Percentiles rank a stretch among this genome's conserved stretches.
phyloP scores from a whole-genome alignment of 2,329 filamentous ascomycete genomes.

The Metarhizium brunneum region DNA sequence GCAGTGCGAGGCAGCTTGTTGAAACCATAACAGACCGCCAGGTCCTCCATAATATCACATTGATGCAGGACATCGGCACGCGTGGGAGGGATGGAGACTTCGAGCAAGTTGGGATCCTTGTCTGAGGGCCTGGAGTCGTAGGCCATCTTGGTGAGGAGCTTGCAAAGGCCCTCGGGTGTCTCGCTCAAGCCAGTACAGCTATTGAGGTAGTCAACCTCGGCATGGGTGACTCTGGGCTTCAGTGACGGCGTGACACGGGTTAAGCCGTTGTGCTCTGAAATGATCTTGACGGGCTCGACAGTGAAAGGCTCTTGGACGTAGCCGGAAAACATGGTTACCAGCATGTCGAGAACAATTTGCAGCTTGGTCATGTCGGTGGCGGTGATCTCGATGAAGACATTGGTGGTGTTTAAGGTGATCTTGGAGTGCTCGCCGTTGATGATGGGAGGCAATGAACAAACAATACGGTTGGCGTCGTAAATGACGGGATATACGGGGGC shows the following conservation, averaged over 20 bases:
- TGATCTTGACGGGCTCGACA: constrained; percentile 85
- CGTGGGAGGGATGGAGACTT: constrained; percentile 78
- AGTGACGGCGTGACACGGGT: constrained; percentile 76
- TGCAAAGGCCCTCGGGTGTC: constrained; percentile 64
- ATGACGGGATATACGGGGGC: constrained; percentile 93
- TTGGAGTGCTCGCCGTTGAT: constrained; percentile 98
- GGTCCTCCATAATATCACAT: constrained; percentile 97
- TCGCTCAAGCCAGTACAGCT: constrained; percentile 77
- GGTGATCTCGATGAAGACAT: constrained; percentile 95
- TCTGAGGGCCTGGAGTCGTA: constrained; percentile 69
- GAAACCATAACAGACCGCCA: constrained; percentile 94
- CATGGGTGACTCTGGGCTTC: constrained; percentile 64
- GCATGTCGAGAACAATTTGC: constrained; percentile 89
- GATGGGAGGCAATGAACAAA: constrained; percentile 92
- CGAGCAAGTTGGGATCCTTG: constrained; percentile 59
- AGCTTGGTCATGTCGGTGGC: constrained; percentile 94
- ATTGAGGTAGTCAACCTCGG: constrained; percentile 90
- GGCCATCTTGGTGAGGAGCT: constrained; percentile 81
- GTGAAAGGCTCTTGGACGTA: constrained; percentile 86
- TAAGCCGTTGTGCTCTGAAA: constrained; percentile 83
- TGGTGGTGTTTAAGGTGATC: constrained; percentile 82
- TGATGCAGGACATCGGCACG: constrained; percentile 92
- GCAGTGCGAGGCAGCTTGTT: constrained; percentile 86
- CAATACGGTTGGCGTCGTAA: constrained; percentile 75
- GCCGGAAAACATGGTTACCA: constrained; percentile 93